Evolutionary conservation across 345 rosid species (phyloP), one percentile per base, ranked within the genome.

Genomic region (Corchorus capsularis): DNA sequence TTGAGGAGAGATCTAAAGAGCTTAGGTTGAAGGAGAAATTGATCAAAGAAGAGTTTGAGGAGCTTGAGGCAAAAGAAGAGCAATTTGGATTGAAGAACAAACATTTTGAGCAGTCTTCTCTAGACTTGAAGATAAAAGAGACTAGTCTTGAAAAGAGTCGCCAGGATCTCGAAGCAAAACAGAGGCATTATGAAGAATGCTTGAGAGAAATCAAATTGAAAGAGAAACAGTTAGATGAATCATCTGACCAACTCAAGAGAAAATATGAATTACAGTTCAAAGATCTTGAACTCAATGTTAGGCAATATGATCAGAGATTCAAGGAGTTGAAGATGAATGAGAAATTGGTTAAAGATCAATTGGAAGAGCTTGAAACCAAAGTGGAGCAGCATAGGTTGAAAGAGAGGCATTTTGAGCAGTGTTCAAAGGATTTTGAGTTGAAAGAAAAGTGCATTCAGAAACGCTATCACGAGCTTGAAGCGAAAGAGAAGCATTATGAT

Each of bases 201-300:
- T 45, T 8, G 19, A 39, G 66, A 12, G 77, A 63, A 65, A 16
- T 64, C n/a, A 37, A 46, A n/a, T 41, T 41, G 74, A 78, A 72
- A 34, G 79, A 75, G 72, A 63, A 72, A 66, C 45, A 74, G 41
- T 16, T 79, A n/a, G 78, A 39, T 53, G 84, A 79, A 56, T 62
- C 19, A 63, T 62, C 60, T 49, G 19, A 3, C 8, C n/a, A 47
- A 41, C 77, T 17, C 35, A 16, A n/a, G 17, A 49, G 37, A 35
- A 49, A 74, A 39, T 20, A 47, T 61, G 70, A 74, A 43, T 22
- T 17, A 22, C 37, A 22, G 53, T 72, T 22, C 37, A 14, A 8
- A 5, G 75, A 41, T 20, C 75, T 71, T 12, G 37, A 71, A 35
- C 19, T 34, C 39, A 46, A 68, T 47, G 54, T 68, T 47, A 68